Conservation (phyloP, 148 eudicot species). For the Pouteria glomerata region DNA sequence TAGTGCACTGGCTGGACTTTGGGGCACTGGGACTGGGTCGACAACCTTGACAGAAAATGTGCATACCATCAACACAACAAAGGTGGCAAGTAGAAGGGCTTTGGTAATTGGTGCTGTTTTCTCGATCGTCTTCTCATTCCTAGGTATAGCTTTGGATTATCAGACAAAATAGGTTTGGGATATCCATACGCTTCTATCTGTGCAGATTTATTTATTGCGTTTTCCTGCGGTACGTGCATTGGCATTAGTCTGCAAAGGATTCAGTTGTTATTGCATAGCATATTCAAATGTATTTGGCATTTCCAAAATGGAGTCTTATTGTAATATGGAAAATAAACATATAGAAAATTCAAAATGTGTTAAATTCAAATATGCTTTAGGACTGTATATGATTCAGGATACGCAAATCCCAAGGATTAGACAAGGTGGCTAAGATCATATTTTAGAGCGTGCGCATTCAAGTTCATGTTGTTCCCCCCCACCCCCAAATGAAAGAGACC, state of each 20-base stretch:
- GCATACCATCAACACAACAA: conserved; percentile 74
- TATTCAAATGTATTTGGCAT: not conserved
- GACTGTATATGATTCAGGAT: not conserved
- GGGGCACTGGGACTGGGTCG: conserved; percentile 94
- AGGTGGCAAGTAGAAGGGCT: conserved; percentile 68
- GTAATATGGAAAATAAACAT: not conserved
- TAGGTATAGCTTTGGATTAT: conserved; percentile 42
- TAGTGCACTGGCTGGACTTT: conserved; percentile 84
- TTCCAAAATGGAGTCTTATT: not conserved
- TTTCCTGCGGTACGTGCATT: conserved; percentile 3
- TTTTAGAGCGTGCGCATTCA: no score
- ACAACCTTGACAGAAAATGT: conserved; percentile 82
- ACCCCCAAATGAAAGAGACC: no score
- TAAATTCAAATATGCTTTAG: not conserved
- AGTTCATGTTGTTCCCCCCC: no score
- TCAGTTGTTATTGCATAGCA: not conserved
- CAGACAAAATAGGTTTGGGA: not conserved
- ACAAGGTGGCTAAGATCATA: no score
- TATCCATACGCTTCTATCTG: not conserved
- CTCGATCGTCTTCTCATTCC: conserved; percentile 62
- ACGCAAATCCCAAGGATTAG: not conserved
- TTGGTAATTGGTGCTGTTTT: conserved; percentile 73
- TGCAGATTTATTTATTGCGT: not conserved
- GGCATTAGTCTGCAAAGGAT: not conserved
- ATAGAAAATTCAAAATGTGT: not conserved